Evolutionary conservation across 2,329 filamentous ascomycete genomes (phyloP), one percentile per base, ranked within the genome.

Genomic region (Colletotrichum phormii): DNA sequence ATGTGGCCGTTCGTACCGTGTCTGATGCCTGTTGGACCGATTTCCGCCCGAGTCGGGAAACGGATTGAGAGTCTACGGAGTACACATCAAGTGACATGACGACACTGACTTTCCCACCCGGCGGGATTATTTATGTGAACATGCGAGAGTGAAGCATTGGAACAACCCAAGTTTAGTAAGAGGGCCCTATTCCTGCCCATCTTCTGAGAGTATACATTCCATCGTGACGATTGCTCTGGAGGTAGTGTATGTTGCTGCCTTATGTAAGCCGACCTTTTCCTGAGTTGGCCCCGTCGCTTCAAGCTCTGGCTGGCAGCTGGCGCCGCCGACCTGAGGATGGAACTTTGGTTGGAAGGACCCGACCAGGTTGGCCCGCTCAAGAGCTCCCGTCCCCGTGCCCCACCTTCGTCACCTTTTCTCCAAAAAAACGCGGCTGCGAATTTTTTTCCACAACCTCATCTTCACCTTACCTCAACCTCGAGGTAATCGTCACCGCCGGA

Each of bases 231-330:
- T 29, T 29, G 26, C 26, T 29, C 26, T 29, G 26, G 26, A 3
- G 24, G 24, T 26, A 26, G 59, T n/a, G 59, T 18, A 22, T 42
- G 8, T 24, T 12, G 13, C 15, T 33, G 15, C 24, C 60, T 63
- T 53, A 33, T 24, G 24, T 33, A 51, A 51, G 29, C 18, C 37
- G 37, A 18, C 37, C 6, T 42, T 42, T 18, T 5, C 37, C 37
- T 42, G 13, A 7, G 13, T 35, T 5, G 42, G 8, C 22, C 42
- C 42, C 13, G n/a, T n/a, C 5, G 35, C 35, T 37, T 12, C 13
- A n/a, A 72, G 69, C 69, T 72, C n/a, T n/a, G n/a, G n/a, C 31
- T 7, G 29, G 58, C 66, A 51, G 59, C 51, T 68, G 64, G 6
- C 12, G 9, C 24, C 5, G 22, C 33, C 33, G 46, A n/a, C n/a